Evolutionary conservation across 2,329 filamentous ascomycete genomes (phyloP).

Genomic region (Fragosphaeria purpurea): DNA sequence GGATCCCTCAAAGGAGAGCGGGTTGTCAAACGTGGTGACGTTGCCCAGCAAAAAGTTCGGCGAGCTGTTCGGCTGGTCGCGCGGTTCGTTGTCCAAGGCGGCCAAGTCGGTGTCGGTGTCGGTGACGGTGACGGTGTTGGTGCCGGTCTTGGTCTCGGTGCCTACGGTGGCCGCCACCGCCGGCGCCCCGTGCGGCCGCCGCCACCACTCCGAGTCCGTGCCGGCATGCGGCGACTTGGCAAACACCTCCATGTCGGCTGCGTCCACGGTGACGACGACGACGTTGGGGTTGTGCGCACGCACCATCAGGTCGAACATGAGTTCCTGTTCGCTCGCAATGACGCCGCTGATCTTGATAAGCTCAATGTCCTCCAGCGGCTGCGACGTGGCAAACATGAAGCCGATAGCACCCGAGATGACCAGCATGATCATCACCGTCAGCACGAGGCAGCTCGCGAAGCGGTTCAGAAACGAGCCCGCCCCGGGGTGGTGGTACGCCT

Average conservation of each 20-base stretch:
- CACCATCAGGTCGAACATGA: slow-evolving; percentile 88
- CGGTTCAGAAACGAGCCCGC: slow-evolving; percentile 56
- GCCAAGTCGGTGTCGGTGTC: slow-evolving; percentile 25
- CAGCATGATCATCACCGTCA: slow-evolving; percentile 71
- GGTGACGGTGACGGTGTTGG: neutral
- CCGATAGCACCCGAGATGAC: slow-evolving; percentile 77
- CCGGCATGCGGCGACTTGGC: slow-evolving; percentile 87
- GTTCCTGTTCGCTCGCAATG: slow-evolving; percentile 83
- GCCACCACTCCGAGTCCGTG: slow-evolving; percentile 53
- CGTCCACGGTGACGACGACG: slow-evolving; percentile 73
- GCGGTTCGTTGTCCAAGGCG: slow-evolving; percentile 23
- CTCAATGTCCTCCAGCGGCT: slow-evolving; percentile 69
- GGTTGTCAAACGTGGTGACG: slow-evolving; percentile 77
- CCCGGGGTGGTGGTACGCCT: slow-evolving; percentile 39
- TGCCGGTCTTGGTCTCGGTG: neutral
- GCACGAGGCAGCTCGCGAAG: slow-evolving; percentile 76
- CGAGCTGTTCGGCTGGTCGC: slow-evolving; percentile 53
- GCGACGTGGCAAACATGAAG: slow-evolving; percentile 85
- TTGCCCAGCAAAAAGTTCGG: slow-evolving; percentile 89
- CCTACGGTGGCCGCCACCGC: slow-evolving; percentile 2
- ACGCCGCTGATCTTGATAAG: slow-evolving; percentile 80
- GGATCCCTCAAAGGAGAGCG: slow-evolving; percentile 79
- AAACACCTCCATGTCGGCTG: slow-evolving; percentile 86
- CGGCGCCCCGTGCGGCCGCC: slow-evolving; percentile 22
- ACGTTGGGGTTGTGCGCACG: slow-evolving; percentile 88